phyloP scores from a whole-genome alignment of 495 filamentous ascomycete species.

The Glonium stellatum region DNA sequence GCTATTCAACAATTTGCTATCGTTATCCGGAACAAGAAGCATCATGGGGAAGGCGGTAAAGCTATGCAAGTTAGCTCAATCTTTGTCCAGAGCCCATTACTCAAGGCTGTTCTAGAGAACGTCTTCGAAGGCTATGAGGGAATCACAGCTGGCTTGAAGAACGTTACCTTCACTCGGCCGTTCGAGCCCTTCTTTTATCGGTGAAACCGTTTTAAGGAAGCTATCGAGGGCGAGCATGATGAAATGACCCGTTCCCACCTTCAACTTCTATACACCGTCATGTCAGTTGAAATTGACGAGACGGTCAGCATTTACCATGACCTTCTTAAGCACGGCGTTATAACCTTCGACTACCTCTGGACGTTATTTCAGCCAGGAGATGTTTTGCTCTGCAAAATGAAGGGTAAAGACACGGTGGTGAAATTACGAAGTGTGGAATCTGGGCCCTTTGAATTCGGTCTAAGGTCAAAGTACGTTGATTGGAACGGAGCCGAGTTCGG shows the following conservation, averaged over 20 bases:
- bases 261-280: slow-evolving; percentile 47
- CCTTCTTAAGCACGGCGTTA: slow-evolving; percentile 49
- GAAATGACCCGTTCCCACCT: slow-evolving; percentile 46
- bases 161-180: slow-evolving; percentile 51
- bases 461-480: slow-evolving; percentile 44
- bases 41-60: slow-evolving; percentile 1
- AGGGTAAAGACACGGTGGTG: slow-evolving; percentile 36
- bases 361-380: slow-evolving; percentile 45
- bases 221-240: slow-evolving; percentile 34
- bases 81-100: slow-evolving; percentile 55
- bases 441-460: slow-evolving; percentile 27
- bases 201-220: slow-evolving; percentile 50
- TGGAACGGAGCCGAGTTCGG: slow-evolving; percentile 54
- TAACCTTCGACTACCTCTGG: slow-evolving; percentile 54
- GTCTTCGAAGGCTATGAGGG: slow-evolving; percentile 59
- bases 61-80: slow-evolving; percentile 53
- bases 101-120: slow-evolving; percentile 51
- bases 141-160: slow-evolving; percentile 52
- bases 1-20: slow-evolving; percentile 20
- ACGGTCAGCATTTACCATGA: slow-evolving; percentile 49
- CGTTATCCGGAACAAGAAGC: slow-evolving; percentile 16
- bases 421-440: slow-evolving; percentile 32
- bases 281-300: slow-evolving; percentile 53
- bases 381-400: slow-evolving; percentile 33
- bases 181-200: slow-evolving; percentile 62